These are phyloP conservation scores for Aureobasidium lini DNA, from an alignment of 2,329 filamentous ascomycete species.

Conservation along the genomic window DNA sequence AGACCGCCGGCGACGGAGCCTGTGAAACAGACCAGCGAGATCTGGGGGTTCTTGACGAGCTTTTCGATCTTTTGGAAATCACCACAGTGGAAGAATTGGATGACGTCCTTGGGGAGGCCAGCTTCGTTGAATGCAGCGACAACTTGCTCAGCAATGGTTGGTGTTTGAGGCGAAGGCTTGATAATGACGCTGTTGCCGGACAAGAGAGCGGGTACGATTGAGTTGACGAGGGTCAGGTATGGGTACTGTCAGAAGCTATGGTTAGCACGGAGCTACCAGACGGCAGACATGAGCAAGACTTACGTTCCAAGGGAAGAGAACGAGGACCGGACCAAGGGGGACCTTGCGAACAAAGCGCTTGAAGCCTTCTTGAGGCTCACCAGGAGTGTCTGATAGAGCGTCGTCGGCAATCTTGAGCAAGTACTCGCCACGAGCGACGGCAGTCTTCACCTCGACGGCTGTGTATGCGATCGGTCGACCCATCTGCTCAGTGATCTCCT, in stretches of 20 bases:
- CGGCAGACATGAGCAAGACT: conserved; percentile 33
- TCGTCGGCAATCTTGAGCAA: conserved; percentile 76
- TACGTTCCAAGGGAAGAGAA: conserved; percentile 96
- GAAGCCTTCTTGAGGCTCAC: conserved; percentile 80
- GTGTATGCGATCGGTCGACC: conserved; percentile 85
- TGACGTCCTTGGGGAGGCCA: conserved; percentile 72
- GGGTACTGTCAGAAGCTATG: conserved; percentile 59
- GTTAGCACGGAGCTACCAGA: neutral
- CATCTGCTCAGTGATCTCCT: conserved; percentile 90
- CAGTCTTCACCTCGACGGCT: conserved; percentile 74
- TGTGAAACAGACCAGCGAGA: conserved; percentile 84
- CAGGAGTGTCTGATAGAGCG: conserved; percentile 69
- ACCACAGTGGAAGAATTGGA: conserved; percentile 89
- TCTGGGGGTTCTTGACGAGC: conserved; percentile 66
- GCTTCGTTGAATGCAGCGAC: conserved; percentile 68
- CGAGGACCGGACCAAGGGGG: conserved; percentile 76
- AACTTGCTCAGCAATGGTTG: conserved; percentile 81
- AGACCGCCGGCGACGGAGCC: conserved; percentile 84
- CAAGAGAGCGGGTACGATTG: conserved; percentile 82
- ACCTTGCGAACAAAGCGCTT: conserved; percentile 84
- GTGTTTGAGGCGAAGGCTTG: conserved; percentile 92
- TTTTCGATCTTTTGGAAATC: conserved; percentile 68
- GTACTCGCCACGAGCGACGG: conserved; percentile 77
- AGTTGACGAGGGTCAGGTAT: conserved; percentile 89
- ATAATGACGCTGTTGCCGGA: conserved; percentile 86